Conservation (phyloP, 2,329 filamentous ascomycete genomes). For the Beauveria rudraprayagi region DNA sequence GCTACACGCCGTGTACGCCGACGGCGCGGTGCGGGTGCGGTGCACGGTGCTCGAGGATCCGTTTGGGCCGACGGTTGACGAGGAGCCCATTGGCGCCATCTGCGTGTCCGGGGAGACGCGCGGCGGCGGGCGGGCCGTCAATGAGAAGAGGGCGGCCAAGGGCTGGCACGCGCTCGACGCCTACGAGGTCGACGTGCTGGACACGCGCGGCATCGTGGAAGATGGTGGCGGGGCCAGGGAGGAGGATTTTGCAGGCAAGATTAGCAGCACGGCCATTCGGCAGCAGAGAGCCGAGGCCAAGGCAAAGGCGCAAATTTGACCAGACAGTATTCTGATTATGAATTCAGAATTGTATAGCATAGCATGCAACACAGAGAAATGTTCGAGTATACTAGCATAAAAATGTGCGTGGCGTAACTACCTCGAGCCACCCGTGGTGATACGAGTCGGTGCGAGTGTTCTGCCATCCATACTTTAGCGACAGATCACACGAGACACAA, state of each 20-base stretch:
- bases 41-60: constrained; percentile 82
- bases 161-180: constrained; percentile 71
- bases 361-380: background rate
- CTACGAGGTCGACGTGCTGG: constrained; percentile 84
- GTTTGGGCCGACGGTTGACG: constrained; percentile 83
- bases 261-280: constrained; percentile 84
- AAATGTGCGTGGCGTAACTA: background rate
- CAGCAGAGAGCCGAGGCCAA: constrained; percentile 34
- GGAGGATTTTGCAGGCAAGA: constrained; percentile 65
- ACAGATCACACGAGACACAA: background rate
- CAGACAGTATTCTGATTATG: too few species aligned
- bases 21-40: constrained; percentile 56
- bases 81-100: constrained; percentile 68
- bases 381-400: background rate
- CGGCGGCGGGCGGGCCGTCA: constrained; percentile 75
- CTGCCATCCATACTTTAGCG: background rate
- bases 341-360: background rate
- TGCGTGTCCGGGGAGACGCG: constrained; percentile 86
- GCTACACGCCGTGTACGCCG: constrained; percentile 44
- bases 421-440: background rate
- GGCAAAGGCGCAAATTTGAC: constrained; percentile 9
- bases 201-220: constrained; percentile 39
- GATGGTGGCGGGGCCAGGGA: constrained; percentile 22
- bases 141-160: constrained; percentile 67
- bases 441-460: background rate